Conservation (phyloP, 2,329 filamentous ascomycete species). For the Beauveria pseudobassiana region DNA sequence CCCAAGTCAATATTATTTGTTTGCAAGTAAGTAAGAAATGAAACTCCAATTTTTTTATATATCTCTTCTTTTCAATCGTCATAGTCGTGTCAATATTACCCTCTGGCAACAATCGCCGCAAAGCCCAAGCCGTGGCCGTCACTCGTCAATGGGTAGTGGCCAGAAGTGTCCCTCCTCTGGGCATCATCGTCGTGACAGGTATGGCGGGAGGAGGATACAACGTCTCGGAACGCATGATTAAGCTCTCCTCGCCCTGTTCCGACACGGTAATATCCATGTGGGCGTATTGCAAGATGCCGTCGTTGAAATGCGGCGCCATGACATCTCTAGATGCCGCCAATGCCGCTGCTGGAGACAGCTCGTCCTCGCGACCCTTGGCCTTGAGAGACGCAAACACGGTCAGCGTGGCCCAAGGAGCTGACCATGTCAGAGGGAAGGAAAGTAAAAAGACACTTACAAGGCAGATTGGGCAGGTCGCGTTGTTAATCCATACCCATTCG, state of each 20-base stretch:
- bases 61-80: background rate
- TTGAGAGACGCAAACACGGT: constrained; percentile 17
- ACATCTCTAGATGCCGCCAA: constrained; percentile 33
- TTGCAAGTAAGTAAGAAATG: no score
- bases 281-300: constrained; percentile 40
- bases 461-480: constrained; percentile 41
- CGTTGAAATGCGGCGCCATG: constrained; percentile 36
- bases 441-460: constrained; percentile 1
- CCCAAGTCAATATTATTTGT: no score
- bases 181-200: constrained; percentile 23
- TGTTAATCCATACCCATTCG: no score
- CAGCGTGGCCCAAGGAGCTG: background rate
- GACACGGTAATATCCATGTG: constrained; percentile 38
- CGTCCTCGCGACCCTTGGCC: constrained; percentile 43
- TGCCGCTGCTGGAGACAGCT: constrained; percentile 23
- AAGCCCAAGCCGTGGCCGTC: background rate
- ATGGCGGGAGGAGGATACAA: constrained; percentile 21
- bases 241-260: constrained; percentile 28
- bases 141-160: background rate
- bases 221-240: constrained; percentile 29
- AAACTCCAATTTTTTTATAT: background rate
- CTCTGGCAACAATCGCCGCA: background rate
- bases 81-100: background rate
- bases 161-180: constrained; percentile 18
- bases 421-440: background rate